Base-by-base conservation (phyloP, 1,139 yeast species). In the Pichia sp. region DNA sequence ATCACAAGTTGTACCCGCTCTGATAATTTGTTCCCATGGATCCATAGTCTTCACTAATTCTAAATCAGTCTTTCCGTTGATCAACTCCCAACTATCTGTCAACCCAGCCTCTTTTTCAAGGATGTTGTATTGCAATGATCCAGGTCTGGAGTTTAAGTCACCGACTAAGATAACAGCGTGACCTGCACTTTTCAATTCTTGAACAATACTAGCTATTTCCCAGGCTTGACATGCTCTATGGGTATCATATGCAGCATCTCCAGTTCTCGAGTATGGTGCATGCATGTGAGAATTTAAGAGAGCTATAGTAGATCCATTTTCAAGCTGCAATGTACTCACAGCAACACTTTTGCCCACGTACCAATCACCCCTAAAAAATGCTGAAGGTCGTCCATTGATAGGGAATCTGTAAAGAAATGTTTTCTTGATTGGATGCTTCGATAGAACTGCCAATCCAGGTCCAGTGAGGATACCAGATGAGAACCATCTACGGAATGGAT, bases 221-320 rank as follows among this genome's bases (percentile, higher is more conserved):
- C 97, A 91, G 0, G 97, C 97, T 59, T 91, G 99, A 42, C 94
- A 76, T 0, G 96, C 80, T 37, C 98, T 66, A 55, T 91, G 97
- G 48, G 96, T 84, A 4, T 78, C 66, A 55, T 93, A 91, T 6
- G 93, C 82, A 6, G 94, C 93, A 59, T 86, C 96, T 1, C 97
- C 97, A 1, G 65, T 62, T 23, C 60, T 51, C 1, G 93, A 75
- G 55, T 91, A 91, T 0, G 99, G 98, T 2, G 99, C 98, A 61
- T 91, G 99, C 91, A 93, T 81, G 55, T 91, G 99, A 14, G 94
- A 80, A 53, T 88, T 88, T 52, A 91, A 64, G 8, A 93, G 59
- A 12, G 94, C 96, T 32, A 91, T 63, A 13, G 80, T 85, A 15
- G 68, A 59, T 4, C 66, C 56, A 13, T 68, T 66, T 2, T 61